Conservation (phyloP, 192 early-diverging fungal species). For the Radiomyces spectabilis region DNA sequence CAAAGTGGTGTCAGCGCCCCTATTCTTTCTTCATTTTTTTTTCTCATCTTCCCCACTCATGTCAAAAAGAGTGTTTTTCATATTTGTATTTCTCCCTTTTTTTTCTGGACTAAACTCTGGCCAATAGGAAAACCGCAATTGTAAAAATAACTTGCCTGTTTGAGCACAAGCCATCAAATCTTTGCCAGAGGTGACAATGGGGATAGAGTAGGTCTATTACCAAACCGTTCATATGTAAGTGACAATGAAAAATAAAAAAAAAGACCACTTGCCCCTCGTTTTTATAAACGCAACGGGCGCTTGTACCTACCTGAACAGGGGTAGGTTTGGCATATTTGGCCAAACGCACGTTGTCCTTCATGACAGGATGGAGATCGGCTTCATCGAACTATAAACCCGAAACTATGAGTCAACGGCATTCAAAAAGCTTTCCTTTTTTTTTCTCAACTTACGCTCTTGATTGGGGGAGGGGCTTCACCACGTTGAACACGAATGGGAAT, state of each 20-base stretch:
- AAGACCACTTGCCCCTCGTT: not conserved
- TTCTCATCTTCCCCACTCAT: not conserved
- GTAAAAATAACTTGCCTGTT: constrained; percentile 47
- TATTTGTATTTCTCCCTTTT: no score
- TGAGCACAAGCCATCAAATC: constrained; percentile 88
- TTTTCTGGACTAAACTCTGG: no score
- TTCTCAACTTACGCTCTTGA: constrained; percentile 29
- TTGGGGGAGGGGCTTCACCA: constrained; percentile 42
- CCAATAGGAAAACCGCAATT: no score
- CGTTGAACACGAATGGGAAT: constrained; percentile 65
- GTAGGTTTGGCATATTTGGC: constrained; percentile 65
- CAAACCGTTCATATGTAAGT: no score
- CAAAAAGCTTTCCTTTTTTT: not conserved
- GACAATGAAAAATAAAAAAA: not conserved
- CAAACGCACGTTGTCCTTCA: constrained; percentile 59
- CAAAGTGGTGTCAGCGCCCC: not conserved
- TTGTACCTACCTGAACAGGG: constrained; percentile 58
- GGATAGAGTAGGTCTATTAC: constrained; percentile 49
- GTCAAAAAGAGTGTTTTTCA: no score
- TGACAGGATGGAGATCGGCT: constrained; percentile 51
- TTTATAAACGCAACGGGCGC: not conserved
- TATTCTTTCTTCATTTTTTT: constrained; percentile 13
- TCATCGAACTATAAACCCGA: constrained; percentile 45
- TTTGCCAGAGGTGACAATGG: constrained; percentile 49
- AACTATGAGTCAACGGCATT: not conserved